A percentile compares a stretch with the other conserved stretches of the same genome.
Conservation (phyloP, 495 filamentous ascomycete species). For the Xanthoparmelia taractica region DNA sequence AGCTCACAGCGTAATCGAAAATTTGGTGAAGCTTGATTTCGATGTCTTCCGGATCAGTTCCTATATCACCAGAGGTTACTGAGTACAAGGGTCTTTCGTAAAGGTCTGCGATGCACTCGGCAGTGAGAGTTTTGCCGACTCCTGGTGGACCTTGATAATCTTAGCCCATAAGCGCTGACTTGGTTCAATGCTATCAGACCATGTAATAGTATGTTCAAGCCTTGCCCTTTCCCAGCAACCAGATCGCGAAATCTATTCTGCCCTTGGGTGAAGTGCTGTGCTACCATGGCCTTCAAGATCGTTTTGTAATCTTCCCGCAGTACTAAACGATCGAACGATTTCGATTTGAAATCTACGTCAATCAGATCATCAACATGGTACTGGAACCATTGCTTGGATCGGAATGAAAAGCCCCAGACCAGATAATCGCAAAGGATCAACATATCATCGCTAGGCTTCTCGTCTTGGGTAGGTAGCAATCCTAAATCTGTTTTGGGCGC, state of each 20-base stretch:
- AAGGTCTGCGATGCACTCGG: conserved; percentile 31
- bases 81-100: conserved; percentile 27
- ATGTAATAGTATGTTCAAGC: conserved; percentile 45
- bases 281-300: conserved; percentile 25
- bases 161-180: too few species aligned
- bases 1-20: conserved; percentile 38
- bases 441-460: too few species aligned
- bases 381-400: too few species aligned
- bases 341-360: too few species aligned
- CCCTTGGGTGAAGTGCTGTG: conserved; percentile 22
- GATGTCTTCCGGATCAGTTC: conserved; percentile 33
- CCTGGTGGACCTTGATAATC: too few species aligned
- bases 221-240: conserved; percentile 30
- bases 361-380: too few species aligned
- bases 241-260: conserved; percentile 17
- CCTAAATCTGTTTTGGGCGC: too few species aligned
- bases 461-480: too few species aligned
- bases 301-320: conserved; percentile 23
- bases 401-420: too few species aligned
- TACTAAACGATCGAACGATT: too few species aligned
- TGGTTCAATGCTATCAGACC: too few species aligned
- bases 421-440: too few species aligned
- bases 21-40: conserved; percentile 37
- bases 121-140: conserved; percentile 34
- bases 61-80: conserved; percentile 35